Percentiles rank a stretch among this genome's conserved stretches.
phyloP scores from a whole-genome alignment of 2,329 filamentous ascomycete species.

The Aspergillus japonicus region DNA sequence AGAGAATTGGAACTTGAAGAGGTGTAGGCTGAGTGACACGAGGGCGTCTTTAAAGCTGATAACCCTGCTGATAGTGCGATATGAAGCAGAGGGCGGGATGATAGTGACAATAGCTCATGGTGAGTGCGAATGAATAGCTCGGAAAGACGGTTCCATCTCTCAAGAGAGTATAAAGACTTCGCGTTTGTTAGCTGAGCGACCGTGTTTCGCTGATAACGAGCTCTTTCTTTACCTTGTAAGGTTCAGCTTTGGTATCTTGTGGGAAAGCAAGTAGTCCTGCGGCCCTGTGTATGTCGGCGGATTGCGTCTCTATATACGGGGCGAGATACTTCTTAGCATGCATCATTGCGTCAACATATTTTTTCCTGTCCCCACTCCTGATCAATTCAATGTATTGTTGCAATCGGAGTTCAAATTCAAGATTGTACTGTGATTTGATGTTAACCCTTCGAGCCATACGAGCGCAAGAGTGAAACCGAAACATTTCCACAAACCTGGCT shows the following conservation, averaged over 20 bases:
- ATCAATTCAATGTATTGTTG: conserved; percentile 96
- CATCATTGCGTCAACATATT: conserved; percentile 71
- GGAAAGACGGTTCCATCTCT: conserved; percentile 74
- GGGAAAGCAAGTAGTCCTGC: conserved; percentile 77
- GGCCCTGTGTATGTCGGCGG: conserved; percentile 67
- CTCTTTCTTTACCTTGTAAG: conserved; percentile 54
- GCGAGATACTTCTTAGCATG: conserved; percentile 82
- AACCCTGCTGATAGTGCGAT: conserved; percentile 87
- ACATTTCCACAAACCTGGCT: conserved; percentile 60
- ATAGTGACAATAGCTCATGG: conserved; percentile 79
- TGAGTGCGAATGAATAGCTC: conserved; percentile 81
- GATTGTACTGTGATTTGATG: conserved; percentile 58
- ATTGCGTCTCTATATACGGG: conserved; percentile 67
- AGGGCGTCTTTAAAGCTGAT: conserved; percentile 91
- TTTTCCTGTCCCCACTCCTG: conserved; percentile 61
- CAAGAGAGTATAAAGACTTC: conserved; percentile 68
- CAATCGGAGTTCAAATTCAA: conserved; percentile 89
- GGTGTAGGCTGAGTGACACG: conserved; percentile 72
- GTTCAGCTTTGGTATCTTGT: conserved; percentile 58
- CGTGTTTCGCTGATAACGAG: not conserved
- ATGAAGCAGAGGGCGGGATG: conserved; percentile 79
- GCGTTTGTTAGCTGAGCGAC: conserved; percentile 9
- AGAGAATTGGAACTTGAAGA: conserved; percentile 54
- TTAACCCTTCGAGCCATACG: not conserved
- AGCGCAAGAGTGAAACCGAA: not conserved